These are phyloP conservation scores for Candida gigantensis DNA, from an alignment of 1,139 yeast genomes.

Conservation along the genomic window DNA sequence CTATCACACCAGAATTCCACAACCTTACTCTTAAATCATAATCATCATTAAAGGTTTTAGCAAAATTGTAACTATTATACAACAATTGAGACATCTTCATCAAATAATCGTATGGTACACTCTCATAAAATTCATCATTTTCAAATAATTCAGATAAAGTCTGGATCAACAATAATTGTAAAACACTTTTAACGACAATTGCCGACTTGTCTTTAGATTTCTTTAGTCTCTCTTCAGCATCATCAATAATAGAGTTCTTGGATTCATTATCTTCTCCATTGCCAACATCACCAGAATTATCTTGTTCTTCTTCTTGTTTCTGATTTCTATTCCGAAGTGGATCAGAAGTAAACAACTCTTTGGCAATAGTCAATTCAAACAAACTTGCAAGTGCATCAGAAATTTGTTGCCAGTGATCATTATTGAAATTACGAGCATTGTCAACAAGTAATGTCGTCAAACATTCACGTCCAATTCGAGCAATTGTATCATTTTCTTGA, in stretches of 20 bases:
- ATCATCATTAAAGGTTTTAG: slow-evolving; percentile 85
- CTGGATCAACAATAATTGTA: slow-evolving; percentile 87
- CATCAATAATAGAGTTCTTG: slow-evolving; percentile 18
- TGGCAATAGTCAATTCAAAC: slow-evolving; percentile 83
- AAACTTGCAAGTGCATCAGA: slow-evolving; percentile 63
- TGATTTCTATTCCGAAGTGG: slow-evolving; percentile 42
- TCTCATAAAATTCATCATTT: slow-evolving; percentile 65
- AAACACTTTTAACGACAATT: slow-evolving; percentile 88
- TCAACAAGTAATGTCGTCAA: slow-evolving; percentile 74
- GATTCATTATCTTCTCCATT: slow-evolving; percentile 7
- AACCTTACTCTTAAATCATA: slow-evolving; percentile 81
- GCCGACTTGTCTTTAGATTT: slow-evolving; percentile 62
- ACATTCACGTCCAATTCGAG: slow-evolving; percentile 91
- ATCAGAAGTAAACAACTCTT: slow-evolving; percentile 74
- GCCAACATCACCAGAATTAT: slow-evolving; percentile 8
- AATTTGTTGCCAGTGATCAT: slow-evolving; percentile 74
- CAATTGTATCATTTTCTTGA: slow-evolving; percentile 95
- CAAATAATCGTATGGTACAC: slow-evolving; percentile 67
- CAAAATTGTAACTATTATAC: slow-evolving; percentile 73
- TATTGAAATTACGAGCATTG: slow-evolving; percentile 65
- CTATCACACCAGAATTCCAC: slow-evolving; percentile 92
- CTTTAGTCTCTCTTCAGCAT: slow-evolving; percentile 26
- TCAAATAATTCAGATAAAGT: slow-evolving; percentile 77
- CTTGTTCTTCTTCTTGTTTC: slow-evolving; percentile 10
- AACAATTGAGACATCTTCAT: slow-evolving; percentile 60